Percentiles rank a stretch among this genome's conserved stretches.
Conservation (phyloP, 495 filamentous ascomycete genomes). For the Penicillium diatomitis region DNA sequence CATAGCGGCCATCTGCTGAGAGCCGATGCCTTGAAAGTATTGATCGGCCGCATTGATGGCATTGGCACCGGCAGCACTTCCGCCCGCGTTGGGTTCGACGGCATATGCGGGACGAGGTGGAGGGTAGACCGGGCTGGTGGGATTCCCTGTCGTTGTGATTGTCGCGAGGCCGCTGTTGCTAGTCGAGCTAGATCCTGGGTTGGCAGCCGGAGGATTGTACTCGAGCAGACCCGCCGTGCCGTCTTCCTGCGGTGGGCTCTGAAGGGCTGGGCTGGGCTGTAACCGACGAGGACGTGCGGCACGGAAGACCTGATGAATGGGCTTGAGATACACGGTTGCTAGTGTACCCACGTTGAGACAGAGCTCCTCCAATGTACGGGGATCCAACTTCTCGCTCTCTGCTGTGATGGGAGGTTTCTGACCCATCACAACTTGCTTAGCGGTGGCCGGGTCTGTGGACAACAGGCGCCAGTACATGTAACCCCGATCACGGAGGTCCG, state of each 20-base stretch:
- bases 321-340: slow-evolving; percentile 95
- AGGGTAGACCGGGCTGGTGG: slow-evolving; percentile 12
- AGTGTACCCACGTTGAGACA: slow-evolving; percentile 94
- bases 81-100: slow-evolving; percentile 15
- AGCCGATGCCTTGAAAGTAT: slow-evolving; percentile 70
- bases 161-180: slow-evolving; percentile 22
- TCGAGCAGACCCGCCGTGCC: slow-evolving; percentile 21
- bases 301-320: slow-evolving; percentile 95
- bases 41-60: slow-evolving; percentile 76
- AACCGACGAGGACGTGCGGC: slow-evolving; percentile 72
- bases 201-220: slow-evolving; percentile 19
- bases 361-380: slow-evolving; percentile 88
- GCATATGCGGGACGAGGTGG: slow-evolving; percentile 14
- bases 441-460: slow-evolving; percentile 82
- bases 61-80: slow-evolving; percentile 16
- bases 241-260: slow-evolving; percentile 52
- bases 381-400: slow-evolving; percentile 89
- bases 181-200: slow-evolving; percentile 11
- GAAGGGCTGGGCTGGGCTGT: slow-evolving; percentile 73
- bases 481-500: slow-evolving; percentile 86
- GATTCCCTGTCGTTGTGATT: slow-evolving; percentile 16
- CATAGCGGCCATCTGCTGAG: slow-evolving; percentile 62
- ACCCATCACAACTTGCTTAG: slow-evolving; percentile 88
- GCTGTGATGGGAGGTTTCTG: slow-evolving; percentile 95
- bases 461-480: slow-evolving; percentile 99